Percentiles rank a stretch among this genome's conserved stretches.
Conservation (phyloP, 768 basidiomycete species). For the Mycena latifolia region DNA sequence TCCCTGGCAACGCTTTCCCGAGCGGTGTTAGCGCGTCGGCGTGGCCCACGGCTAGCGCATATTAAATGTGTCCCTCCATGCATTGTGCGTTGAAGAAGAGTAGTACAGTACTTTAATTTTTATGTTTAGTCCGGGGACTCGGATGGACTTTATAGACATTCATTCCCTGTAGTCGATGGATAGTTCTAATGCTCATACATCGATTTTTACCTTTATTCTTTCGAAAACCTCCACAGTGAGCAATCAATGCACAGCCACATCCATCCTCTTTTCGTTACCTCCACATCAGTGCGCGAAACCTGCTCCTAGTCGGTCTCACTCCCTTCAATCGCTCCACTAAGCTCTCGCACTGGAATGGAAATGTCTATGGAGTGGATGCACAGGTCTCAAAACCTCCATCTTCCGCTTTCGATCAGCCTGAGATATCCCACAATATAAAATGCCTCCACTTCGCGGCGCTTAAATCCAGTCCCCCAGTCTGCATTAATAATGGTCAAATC, state of each 20-base stretch:
- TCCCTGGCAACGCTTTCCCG: conserved; percentile 34
- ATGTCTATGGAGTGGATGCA: too few species aligned
- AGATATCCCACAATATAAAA: not conserved
- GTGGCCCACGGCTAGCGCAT: not conserved
- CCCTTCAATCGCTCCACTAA: too few species aligned
- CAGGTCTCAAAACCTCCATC: conserved; percentile 14
- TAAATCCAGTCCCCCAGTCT: not conserved
- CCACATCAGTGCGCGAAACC: too few species aligned
- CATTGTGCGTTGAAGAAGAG: not conserved
- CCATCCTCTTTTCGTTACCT: too few species aligned
- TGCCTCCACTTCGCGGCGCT: not conserved
- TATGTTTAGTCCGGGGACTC: not conserved
- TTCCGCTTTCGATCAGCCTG: conserved; percentile 13
- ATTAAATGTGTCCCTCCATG: not conserved
- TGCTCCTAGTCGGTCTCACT: too few species aligned
- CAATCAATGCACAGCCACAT: too few species aligned
- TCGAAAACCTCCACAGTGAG: too few species aligned
- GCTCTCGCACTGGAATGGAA: too few species aligned
- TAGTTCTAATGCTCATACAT: too few species aligned
- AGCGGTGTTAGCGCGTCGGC: conserved; percentile 8
- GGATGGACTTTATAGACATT: not conserved
- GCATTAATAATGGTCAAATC: conserved; percentile 1
- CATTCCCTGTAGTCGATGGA: not conserved
- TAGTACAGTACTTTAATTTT: conserved; percentile 2
- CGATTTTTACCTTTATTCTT: too few species aligned